phyloP scores from a whole-genome alignment of 805 yeast species.

The Gaillardinia entomophila region DNA sequence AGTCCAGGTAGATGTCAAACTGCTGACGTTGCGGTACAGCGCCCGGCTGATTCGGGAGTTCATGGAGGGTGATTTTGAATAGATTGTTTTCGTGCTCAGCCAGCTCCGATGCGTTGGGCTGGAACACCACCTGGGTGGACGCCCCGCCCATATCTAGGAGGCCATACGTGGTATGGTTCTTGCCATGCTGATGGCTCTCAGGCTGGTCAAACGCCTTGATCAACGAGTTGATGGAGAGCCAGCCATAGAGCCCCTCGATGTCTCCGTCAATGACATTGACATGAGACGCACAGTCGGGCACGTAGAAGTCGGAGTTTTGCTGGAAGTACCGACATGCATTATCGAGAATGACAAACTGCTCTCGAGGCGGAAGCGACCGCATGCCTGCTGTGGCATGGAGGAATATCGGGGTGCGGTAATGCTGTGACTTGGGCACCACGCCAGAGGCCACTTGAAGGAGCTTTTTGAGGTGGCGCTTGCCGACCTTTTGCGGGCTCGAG shows the following conservation, averaged over 20 bases:
- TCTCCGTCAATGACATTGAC: conserved; percentile 60
- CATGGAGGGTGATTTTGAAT: conserved; percentile 39
- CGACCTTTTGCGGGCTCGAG: conserved; percentile 43
- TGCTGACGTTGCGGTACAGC: conserved; percentile 21
- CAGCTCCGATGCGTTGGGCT: conserved; percentile 45
- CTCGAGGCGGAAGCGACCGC: conserved; percentile 50
- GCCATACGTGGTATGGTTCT: conserved; percentile 47
- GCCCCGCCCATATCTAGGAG: conserved; percentile 62
- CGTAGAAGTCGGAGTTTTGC: conserved; percentile 41
- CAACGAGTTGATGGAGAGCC: conserved; percentile 59
- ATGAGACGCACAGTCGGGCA: conserved; percentile 60
- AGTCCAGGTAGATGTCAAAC: conserved; percentile 45
- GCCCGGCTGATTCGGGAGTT: conserved; percentile 19
- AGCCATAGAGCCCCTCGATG: conserved; percentile 60
- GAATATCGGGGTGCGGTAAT: conserved; percentile 58
- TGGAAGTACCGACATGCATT: conserved; percentile 46
- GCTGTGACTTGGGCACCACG: conserved; percentile 57
- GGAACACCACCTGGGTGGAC: conserved; percentile 59
- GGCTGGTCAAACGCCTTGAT: conserved; percentile 41
- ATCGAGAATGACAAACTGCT: conserved; percentile 41
- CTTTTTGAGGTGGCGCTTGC: conserved; percentile 44
- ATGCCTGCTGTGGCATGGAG: conserved; percentile 69
- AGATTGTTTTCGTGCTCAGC: conserved; percentile 42
- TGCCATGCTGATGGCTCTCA: conserved; percentile 34
- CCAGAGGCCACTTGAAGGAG: conserved; percentile 44